A percentile compares a stretch with the other conserved stretches of the same genome.
phyloP scores from a whole-genome alignment of 148 eudicot species.

The Simmondsia chinensis region DNA sequence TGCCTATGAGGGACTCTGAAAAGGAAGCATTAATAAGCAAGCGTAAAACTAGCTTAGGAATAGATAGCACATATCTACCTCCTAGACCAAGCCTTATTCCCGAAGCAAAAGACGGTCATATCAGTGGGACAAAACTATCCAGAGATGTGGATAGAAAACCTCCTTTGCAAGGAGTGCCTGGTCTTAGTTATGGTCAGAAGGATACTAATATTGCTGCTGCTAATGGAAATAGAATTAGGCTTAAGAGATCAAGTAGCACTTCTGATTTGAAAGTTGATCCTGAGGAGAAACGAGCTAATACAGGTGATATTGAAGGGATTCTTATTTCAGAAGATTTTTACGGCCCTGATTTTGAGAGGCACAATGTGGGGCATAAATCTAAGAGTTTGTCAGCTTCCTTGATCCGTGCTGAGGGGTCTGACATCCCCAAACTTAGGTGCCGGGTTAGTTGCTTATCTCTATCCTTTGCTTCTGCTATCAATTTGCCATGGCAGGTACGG shows the following conservation, averaged over 20 bases:
- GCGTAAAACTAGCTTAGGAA: conserved; percentile 23
- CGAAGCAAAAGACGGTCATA: conserved; percentile 17
- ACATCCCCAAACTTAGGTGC: conserved; percentile 62
- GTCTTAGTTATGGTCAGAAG: conserved; percentile 14
- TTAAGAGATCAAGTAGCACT: conserved; percentile 78
- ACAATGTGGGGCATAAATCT: conserved; percentile 17
- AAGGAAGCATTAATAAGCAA: conserved; percentile 11
- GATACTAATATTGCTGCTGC: conserved; percentile 13
- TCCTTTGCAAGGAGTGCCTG: conserved; percentile 16
- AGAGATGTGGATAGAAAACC: conserved; percentile 13
- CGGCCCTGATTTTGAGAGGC: conserved; percentile 40
- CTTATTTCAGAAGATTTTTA: conserved; percentile 77
- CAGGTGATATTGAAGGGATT: conserved; percentile 32
- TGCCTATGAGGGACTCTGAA: conserved; percentile 12
- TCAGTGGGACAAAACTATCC: conserved; percentile 13
- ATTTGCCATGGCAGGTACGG: no score
- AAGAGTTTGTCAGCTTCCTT: conserved; percentile 34
- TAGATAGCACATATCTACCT: conserved; percentile 13
- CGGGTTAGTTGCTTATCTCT: conserved; percentile 47
- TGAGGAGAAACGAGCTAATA: conserved; percentile 22
- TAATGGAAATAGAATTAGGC: conserved; percentile 36
- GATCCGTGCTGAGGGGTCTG: conserved; percentile 44
- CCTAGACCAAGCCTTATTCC: conserved; percentile 22
- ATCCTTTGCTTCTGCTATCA: not conserved
- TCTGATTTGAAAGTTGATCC: conserved; percentile 47